Percentiles rank a stretch among this genome's conserved stretches.
These are phyloP conservation scores for Rauvolfia tetraphylla DNA, from an alignment of 257 asterid species.

Conservation along the genomic window DNA sequence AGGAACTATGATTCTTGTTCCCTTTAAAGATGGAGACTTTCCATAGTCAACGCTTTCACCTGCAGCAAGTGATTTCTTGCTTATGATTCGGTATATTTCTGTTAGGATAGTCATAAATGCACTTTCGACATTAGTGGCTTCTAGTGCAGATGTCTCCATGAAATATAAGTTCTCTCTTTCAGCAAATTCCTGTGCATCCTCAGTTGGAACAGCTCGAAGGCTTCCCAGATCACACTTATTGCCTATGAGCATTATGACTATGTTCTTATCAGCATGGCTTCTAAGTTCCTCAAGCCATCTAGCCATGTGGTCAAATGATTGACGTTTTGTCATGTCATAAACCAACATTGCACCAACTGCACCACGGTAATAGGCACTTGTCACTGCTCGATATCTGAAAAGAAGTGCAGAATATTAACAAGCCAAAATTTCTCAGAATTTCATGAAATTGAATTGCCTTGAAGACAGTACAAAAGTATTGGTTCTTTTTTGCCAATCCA, in stretches of 20 bases:
- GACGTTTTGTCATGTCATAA: constrained; percentile 77
- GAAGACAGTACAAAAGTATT: background rate
- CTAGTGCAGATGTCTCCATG: constrained; percentile 90
- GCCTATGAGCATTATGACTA: constrained; percentile 79
- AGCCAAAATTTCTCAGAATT: background rate
- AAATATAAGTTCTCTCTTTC: constrained; percentile 78
- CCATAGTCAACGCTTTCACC: constrained; percentile 35
- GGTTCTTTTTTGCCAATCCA: background rate
- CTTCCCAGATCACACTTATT: constrained; percentile 74
- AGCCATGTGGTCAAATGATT: constrained; percentile 87
- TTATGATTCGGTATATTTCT: constrained; percentile 55
- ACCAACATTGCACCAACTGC: constrained; percentile 96
- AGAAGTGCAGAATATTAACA: background rate
- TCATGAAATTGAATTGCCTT: background rate
- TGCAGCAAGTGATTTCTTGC: constrained; percentile 59
- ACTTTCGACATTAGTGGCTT: constrained; percentile 69
- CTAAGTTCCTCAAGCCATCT: constrained; percentile 88
- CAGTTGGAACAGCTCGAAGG: constrained; percentile 72
- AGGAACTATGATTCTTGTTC: constrained; percentile 58
- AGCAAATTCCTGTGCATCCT: constrained; percentile 87
- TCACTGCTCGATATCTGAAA: constrained; percentile 79
- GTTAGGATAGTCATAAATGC: constrained; percentile 61
- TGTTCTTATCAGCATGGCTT: constrained; percentile 81
- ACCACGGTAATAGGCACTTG: constrained; percentile 87
- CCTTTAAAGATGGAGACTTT: constrained; percentile 50